phyloP scores from a whole-genome alignment of 2,329 filamentous ascomycete species.

The Sphaerulina vaccinii region DNA sequence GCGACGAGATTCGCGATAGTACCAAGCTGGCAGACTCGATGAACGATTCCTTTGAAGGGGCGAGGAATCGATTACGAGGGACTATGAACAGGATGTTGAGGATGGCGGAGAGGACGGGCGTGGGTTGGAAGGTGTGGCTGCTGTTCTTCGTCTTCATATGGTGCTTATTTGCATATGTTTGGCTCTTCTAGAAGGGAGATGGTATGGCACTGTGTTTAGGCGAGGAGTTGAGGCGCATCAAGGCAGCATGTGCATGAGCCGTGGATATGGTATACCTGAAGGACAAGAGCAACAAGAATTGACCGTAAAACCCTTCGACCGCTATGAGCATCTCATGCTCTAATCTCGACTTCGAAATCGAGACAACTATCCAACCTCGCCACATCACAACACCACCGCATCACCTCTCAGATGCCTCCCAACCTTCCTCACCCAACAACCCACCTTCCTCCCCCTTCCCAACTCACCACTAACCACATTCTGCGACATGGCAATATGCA shows the following conservation, averaged over 20 bases:
- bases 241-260: background rate
- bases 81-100: slow-evolving; percentile 97
- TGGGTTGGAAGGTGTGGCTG: slow-evolving; percentile 93
- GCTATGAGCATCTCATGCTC: no score
- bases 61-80: slow-evolving; percentile 73
- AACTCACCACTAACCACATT: background rate
- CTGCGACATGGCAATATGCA: background rate
- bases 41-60: slow-evolving; percentile 90
- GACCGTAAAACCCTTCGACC: no score
- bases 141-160: slow-evolving; percentile 82
- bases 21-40: slow-evolving; percentile 88
- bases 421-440: background rate
- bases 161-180: slow-evolving; percentile 86
- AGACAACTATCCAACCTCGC: no score
- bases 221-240: background rate
- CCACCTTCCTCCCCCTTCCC: background rate
- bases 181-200: slow-evolving; percentile 61
- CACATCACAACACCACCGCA: background rate
- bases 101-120: slow-evolving; percentile 93
- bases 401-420: background rate
- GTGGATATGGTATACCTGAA: background rate
- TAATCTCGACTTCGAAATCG: no score
- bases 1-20: slow-evolving; percentile 90
- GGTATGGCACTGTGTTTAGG: background rate
- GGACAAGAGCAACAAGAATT: background rate